These are phyloP conservation scores for Penicillium roqueforti DNA, from an alignment of 495 filamentous ascomycete species.

Conservation along the genomic window DNA sequence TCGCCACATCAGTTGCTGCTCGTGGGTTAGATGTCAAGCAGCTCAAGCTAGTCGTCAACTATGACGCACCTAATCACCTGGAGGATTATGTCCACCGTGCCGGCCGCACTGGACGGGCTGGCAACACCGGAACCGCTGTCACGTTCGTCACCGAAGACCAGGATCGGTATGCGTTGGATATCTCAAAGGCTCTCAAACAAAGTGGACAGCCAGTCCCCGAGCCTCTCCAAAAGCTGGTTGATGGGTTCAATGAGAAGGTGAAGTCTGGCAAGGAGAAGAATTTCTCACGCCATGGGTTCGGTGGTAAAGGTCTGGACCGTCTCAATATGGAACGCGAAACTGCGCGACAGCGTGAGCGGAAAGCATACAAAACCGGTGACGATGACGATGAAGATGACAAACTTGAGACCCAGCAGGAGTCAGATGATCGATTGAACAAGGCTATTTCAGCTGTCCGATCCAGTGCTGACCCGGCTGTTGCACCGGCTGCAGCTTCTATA, in stretches of 20 bases:
- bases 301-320: constrained; percentile 88
- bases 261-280: constrained; percentile 88
- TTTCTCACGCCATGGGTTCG: constrained; percentile 69
- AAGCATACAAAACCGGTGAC: constrained; percentile 82
- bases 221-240: constrained; percentile 58
- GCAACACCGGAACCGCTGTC: constrained; percentile 89
- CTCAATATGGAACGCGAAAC: constrained; percentile 88
- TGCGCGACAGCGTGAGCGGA: constrained; percentile 76
- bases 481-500: constrained; percentile 33
- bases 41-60: constrained; percentile 94
- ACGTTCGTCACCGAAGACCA: constrained; percentile 92
- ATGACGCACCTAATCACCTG: constrained; percentile 91
- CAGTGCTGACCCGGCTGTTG: constrained; percentile 30
- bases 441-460: constrained; percentile 63
- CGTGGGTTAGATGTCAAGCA: constrained; percentile 96
- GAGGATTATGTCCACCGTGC: constrained; percentile 98
- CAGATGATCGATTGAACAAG: constrained; percentile 58
- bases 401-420: constrained; percentile 69
- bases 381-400: constrained; percentile 84
- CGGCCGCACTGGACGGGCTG: constrained; percentile 90
- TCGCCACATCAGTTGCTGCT: constrained; percentile 94
- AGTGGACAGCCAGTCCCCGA: constrained; percentile 81
- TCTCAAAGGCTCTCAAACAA: constrained; percentile 89
- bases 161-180: constrained; percentile 82
- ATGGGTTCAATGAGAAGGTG: constrained; percentile 79